Conservation (phyloP, 805 yeast genomes). For the Schizosaccharomyces pombe region DNA sequence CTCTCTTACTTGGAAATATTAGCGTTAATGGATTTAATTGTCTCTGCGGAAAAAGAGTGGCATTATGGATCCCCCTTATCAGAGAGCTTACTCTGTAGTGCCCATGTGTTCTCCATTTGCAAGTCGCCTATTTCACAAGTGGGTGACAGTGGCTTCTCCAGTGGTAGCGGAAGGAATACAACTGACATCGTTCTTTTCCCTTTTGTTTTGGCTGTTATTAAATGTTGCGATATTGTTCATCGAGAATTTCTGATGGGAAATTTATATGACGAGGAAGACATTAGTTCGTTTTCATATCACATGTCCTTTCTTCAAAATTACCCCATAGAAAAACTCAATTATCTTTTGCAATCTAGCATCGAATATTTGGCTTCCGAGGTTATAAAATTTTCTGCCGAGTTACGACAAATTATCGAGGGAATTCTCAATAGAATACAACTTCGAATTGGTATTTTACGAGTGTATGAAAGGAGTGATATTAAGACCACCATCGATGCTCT, state of each 20-base stretch:
- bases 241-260: neutral
- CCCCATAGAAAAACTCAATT: neutral
- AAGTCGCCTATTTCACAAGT: neutral
- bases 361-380: neutral
- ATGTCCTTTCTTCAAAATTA: conserved; percentile 1
- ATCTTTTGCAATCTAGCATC: neutral
- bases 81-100: neutral
- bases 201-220: neutral
- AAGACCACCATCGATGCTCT: neutral
- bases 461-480: neutral
- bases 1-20: neutral
- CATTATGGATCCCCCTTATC: neutral
- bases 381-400: neutral
- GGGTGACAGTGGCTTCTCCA: neutral
- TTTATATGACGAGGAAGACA: conserved; percentile 3
- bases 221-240: conserved; percentile 1
- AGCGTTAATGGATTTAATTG: neutral
- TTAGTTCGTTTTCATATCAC: neutral
- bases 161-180: neutral
- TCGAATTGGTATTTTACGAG: neutral
- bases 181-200: neutral
- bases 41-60: neutral
- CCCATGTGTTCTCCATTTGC: neutral
- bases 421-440: neutral
- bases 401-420: neutral